Percentiles rank a stretch among this genome's conserved stretches.
phyloP scores from a whole-genome alignment of 805 yeast genomes.

The Metschnikowia reukaufii region DNA sequence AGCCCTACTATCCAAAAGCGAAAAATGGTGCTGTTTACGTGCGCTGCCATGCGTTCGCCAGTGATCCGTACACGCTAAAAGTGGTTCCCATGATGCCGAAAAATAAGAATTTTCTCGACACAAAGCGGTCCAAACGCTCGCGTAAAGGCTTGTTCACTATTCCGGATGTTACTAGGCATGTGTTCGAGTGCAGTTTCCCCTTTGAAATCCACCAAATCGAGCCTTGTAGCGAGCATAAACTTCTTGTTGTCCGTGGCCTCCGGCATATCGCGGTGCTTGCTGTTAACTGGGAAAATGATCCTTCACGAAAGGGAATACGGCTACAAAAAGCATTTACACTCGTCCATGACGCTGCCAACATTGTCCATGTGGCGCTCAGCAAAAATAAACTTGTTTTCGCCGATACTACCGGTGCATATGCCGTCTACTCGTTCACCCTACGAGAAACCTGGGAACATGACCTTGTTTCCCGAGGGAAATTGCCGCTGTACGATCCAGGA shows the following conservation, averaged over 20 bases:
- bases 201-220: conserved; percentile 15
- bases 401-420: conserved; percentile 5
- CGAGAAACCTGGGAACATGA: conserved; percentile 8
- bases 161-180: conserved; percentile 3
- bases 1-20: conserved; percentile 5
- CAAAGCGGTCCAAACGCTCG: conserved; percentile 1
- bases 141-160: conserved; percentile 8
- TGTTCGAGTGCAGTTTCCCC: conserved; percentile 5
- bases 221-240: background rate
- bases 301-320: conserved; percentile 9
- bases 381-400: conserved; percentile 7
- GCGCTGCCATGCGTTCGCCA: conserved; percentile 14
- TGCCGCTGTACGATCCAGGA: conserved; percentile 9
- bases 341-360: background rate
- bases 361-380: conserved; percentile 8
- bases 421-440: conserved; percentile 5
- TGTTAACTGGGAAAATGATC: conserved; percentile 14
- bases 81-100: conserved; percentile 17
- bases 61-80: conserved; percentile 5
- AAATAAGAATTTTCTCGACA: conserved; percentile 10
- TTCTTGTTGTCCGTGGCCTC: conserved; percentile 16
- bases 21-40: conserved; percentile 6
- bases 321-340: conserved; percentile 7
- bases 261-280: conserved; percentile 7
- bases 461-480: background rate